Conservation (phyloP, 176 grass and related monocot species). For the Typha latifolia region DNA sequence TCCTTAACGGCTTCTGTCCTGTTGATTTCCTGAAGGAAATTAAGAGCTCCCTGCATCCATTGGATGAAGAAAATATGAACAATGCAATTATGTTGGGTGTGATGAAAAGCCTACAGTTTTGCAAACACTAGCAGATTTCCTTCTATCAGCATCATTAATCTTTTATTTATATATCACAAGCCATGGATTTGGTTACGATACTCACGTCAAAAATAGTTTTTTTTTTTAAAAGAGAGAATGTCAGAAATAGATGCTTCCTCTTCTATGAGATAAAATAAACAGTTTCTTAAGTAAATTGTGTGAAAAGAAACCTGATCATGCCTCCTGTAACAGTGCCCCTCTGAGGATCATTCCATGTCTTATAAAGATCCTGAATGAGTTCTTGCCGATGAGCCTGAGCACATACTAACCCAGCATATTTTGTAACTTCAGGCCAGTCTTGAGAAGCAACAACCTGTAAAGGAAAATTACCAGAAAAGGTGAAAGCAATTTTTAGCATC, state of each 20-base stretch:
- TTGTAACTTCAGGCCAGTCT: constrained; percentile 77
- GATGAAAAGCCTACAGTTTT: background rate
- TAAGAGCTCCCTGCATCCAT: constrained; percentile 56
- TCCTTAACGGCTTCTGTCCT: constrained; percentile 84
- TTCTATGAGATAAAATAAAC: background rate
- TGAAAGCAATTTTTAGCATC: background rate
- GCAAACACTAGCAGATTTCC: no score
- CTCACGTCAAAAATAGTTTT: background rate
- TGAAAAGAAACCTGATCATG: constrained; percentile 57
- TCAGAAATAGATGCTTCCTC: background rate
- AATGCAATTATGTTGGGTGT: background rate
- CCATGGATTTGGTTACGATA: background rate
- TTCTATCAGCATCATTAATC: no score
- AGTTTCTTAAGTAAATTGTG: background rate
- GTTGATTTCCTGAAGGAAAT: constrained; percentile 98
- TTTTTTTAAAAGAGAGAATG: no score
- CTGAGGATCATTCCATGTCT: constrained; percentile 98
- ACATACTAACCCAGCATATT: constrained; percentile 62
- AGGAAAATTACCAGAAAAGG: background rate
- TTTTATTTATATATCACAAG: no score
- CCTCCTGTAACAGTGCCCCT: constrained; percentile 64
- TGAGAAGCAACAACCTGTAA: constrained; percentile 69
- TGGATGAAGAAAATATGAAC: background rate
- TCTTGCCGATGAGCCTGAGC: constrained; percentile 68
- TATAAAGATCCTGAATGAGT: constrained; percentile 86